phyloP scores from a whole-genome alignment of 2,329 filamentous ascomycete species.

The Curvularia lunata region DNA sequence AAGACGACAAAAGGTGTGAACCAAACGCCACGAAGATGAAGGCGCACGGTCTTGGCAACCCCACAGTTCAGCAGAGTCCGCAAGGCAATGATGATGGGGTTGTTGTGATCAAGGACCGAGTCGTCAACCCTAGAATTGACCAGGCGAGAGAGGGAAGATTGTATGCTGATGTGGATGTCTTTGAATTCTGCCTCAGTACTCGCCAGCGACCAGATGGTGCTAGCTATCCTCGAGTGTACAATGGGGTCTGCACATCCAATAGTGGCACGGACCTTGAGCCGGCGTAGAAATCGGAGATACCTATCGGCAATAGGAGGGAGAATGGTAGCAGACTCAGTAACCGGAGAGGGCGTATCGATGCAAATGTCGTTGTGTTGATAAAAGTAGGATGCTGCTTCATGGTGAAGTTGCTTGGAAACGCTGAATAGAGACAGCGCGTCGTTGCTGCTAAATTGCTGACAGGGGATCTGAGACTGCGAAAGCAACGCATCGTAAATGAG shows the following conservation, averaged over 20 bases:
- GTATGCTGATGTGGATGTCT: constrained; percentile 16
- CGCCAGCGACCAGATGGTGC: constrained; percentile 17
- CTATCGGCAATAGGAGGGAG: constrained; percentile 26
- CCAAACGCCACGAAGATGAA: constrained; percentile 20
- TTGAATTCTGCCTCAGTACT: constrained; percentile 22
- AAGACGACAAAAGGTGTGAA: constrained; percentile 22
- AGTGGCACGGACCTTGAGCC: constrained; percentile 13
- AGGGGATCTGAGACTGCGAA: not conserved
- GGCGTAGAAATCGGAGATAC: constrained; percentile 27
- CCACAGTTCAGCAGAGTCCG: constrained; percentile 14
- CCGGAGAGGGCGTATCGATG: constrained; percentile 6
- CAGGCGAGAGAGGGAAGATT: constrained; percentile 18
- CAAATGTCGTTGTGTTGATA: constrained; percentile 25
- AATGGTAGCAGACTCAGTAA: constrained; percentile 16
- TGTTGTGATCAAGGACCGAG: constrained; percentile 17
- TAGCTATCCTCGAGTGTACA: constrained; percentile 15
- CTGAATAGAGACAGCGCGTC: constrained; percentile 19
- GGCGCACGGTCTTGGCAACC: constrained; percentile 11
- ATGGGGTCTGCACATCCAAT: constrained; percentile 6
- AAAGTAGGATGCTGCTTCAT: constrained; percentile 32
- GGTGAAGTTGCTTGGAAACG: constrained; percentile 24
- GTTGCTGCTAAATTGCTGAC: not conserved
- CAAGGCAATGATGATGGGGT: constrained; percentile 25
- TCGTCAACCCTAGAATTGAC: constrained; percentile 28
- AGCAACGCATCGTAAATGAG: constrained; percentile 23